Evolutionary conservation across 202 grass and related monocot genomes (phyloP), one percentile per base, ranked within the genome.

Genomic region (Eragrostis tef): DNA sequence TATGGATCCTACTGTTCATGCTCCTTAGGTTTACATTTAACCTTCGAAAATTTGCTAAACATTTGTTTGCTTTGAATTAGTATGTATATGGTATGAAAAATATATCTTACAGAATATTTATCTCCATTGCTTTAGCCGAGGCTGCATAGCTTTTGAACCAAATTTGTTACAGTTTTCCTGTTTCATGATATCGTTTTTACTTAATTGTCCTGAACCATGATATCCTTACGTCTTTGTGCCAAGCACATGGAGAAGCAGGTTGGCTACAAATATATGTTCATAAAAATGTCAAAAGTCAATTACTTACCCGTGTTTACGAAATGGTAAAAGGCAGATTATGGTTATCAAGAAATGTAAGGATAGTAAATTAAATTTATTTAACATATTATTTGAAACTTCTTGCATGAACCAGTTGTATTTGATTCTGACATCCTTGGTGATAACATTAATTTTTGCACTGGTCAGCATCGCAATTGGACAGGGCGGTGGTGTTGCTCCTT

Each of bases 401-500:
- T 22, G 13, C 6, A 34, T 50, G 8, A 46, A 31, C 52, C 26
- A 41, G n/a, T 62, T 6, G 11, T 45, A 61, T 39, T 52, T 9
- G 4, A 34, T 22, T 22, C 3, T 13, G 19, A 61, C 62, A 83
- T 83, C 82, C 4, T 84, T 70, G 25, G 50, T 83, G 67, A 86
- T 66, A 65, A 39, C 24, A 80, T 81, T 34, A 70, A 46, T 70
- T n/a, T 71, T 87, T 93, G 31, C 61, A 73, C 49, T 73, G 69
- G 68, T 46, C 53, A 97, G 94, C 85, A 97, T 97, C 75, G 94
- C 94, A 83, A 93, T 97, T 84, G 94, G 94, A 70, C 86, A 88
- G 76, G 91, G 90, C 80, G 94, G 94, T 50, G 94, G 94, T 41
- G 88, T 97, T 72, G 87, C 84, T 81, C 94, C 94, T 73, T 78